Conservation (phyloP, 192 early-diverging fungal species). For the Chytriomyces sp. region DNA sequence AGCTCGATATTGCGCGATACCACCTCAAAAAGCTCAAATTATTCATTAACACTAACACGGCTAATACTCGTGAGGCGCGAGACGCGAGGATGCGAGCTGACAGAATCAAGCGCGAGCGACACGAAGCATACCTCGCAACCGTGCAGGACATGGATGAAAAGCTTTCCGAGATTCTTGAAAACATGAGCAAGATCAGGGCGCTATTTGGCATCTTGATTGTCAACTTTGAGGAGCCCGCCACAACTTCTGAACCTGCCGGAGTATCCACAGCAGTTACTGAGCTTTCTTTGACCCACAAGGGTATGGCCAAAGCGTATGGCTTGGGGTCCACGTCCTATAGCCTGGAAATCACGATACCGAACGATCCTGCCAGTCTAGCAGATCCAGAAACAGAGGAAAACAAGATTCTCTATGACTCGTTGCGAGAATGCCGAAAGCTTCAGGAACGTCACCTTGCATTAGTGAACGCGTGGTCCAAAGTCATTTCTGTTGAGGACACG, state of each 20-base stretch:
- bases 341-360: conserved; percentile 13
- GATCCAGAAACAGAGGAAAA: conserved; percentile 18
- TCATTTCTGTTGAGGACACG: conserved; percentile 12
- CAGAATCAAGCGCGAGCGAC: conserved; percentile 10
- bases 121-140: neutral
- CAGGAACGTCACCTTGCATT: neutral
- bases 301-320: conserved; percentile 15
- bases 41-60: neutral
- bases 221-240: neutral
- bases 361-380: neutral
- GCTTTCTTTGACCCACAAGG: conserved; percentile 5
- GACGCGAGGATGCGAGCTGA: conserved; percentile 11
- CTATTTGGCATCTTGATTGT: conserved; percentile 8
- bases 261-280: neutral
- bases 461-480: neutral
- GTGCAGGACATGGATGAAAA: neutral
- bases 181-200: neutral
- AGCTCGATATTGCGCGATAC: conserved; percentile 11
- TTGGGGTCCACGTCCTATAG: conserved; percentile 11
- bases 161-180: neutral
- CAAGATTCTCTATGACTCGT: conserved; percentile 20
- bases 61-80: neutral
- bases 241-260: neutral
- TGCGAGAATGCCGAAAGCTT: conserved; percentile 14
- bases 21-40: neutral